Conservation (phyloP, 345 rosid species). For the Excoecaria agallocha region DNA sequence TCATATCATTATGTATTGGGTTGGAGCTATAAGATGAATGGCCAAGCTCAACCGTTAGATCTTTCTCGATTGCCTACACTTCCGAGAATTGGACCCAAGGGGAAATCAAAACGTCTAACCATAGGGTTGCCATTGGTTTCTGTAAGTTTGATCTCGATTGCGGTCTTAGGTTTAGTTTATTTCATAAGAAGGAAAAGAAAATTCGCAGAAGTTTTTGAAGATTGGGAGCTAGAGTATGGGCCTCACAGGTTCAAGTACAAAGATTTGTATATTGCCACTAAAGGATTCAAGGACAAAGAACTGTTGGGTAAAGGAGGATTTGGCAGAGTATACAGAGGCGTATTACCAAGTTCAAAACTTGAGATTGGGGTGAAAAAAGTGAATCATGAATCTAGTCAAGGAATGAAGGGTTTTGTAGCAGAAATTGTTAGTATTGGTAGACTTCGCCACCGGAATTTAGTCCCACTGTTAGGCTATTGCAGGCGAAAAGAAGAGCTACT, state of each 20-base stretch:
- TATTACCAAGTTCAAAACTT: not conserved
- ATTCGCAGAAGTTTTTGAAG: not conserved
- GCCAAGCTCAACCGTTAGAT: not conserved
- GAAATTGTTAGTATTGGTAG: not conserved
- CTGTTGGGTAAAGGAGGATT: not conserved
- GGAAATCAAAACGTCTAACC: not conserved
- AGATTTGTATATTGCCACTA: not conserved
- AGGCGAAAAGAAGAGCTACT: not conserved
- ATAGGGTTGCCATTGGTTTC: not conserved
- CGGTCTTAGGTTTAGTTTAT: too few relatives aligned
- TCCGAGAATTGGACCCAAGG: too few relatives aligned
- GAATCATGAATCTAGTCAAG: not conserved
- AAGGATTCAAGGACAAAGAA: not conserved
- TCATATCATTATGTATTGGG: not conserved
- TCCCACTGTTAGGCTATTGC: not conserved
- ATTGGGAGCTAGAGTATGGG: not conserved
- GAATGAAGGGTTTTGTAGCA: not conserved
- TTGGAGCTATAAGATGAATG: not conserved
- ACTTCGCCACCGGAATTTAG: not conserved
- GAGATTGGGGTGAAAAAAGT: not conserved
- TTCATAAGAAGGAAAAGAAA: not conserved
- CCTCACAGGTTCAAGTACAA: constrained; percentile 2
- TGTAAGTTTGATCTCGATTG: not conserved
- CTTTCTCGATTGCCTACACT: not conserved
- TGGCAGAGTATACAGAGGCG: constrained; percentile 1